These are phyloP conservation scores for Endothia cerciana DNA, from an alignment of 2,329 filamentous ascomycete genomes.

Conservation along the genomic window DNA sequence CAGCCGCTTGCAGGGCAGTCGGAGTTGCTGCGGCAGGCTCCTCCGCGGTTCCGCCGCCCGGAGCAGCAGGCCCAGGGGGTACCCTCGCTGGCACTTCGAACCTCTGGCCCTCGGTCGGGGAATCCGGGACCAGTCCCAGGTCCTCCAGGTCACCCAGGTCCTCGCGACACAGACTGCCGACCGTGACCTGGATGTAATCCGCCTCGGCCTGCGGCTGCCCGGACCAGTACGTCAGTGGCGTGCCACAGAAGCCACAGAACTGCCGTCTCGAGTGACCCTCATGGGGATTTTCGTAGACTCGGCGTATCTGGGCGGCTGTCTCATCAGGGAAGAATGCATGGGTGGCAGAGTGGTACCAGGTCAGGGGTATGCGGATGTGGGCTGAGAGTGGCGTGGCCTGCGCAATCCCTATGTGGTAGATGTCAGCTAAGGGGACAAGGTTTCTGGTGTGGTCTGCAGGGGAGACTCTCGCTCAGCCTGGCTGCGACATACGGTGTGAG, in stretches of 20 bases:
- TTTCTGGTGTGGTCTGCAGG: neutral
- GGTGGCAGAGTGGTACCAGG: slow-evolving; percentile 79
- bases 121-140: slow-evolving; percentile 68
- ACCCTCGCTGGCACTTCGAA: slow-evolving; percentile 35
- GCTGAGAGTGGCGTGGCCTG: slow-evolving; percentile 75
- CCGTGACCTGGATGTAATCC: slow-evolving; percentile 77
- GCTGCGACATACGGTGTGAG: slow-evolving; percentile 67
- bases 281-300: slow-evolving; percentile 65
- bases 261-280: slow-evolving; percentile 67
- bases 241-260: slow-evolving; percentile 93
- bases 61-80: slow-evolving; percentile 33
- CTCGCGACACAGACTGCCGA: slow-evolving; percentile 75
- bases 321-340: slow-evolving; percentile 80
- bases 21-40: slow-evolving; percentile 22
- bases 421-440: slow-evolving; percentile 28
- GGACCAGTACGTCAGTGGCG: slow-evolving; percentile 81
- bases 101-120: slow-evolving; percentile 35
- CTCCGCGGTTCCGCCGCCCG: slow-evolving; percentile 38
- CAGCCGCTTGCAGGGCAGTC: slow-evolving; percentile 29
- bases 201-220: slow-evolving; percentile 72
- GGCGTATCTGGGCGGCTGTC: slow-evolving; percentile 66
- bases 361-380: slow-evolving; percentile 80
- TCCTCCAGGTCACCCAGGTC: slow-evolving; percentile 76
- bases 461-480: neutral
- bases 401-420: slow-evolving; percentile 54